A percentile compares a stretch with the other conserved stretches of the same genome.
Evolutionary conservation across 257 asterid species (phyloP).

Genomic region (Solanum neorickii): DNA sequence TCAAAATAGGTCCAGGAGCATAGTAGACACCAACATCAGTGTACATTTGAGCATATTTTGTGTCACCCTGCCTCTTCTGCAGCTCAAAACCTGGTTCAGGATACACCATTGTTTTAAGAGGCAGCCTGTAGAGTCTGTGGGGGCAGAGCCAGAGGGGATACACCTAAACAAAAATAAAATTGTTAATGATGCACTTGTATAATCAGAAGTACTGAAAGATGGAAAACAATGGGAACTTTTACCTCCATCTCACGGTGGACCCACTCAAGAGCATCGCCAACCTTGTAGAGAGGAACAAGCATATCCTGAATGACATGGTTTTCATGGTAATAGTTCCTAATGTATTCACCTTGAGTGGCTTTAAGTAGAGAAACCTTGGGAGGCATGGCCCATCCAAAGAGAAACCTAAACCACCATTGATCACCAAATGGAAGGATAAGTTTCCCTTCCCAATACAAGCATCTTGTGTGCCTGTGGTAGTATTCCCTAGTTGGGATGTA

Average conservation of each 20-base stretch:
- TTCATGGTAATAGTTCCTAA: constrained; percentile 85
- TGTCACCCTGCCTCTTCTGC: constrained; percentile 78
- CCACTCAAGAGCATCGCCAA: constrained; percentile 83
- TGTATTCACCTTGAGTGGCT: constrained; percentile 92
- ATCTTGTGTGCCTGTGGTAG: constrained; percentile 90
- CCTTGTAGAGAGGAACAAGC: constrained; percentile 92
- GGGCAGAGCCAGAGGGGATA: constrained; percentile 99
- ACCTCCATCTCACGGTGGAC: constrained; percentile 39
- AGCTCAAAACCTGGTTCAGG: constrained; percentile 96
- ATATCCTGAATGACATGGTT: constrained; percentile 96
- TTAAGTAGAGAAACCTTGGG: constrained; percentile 95
- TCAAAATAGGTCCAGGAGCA: constrained; percentile 82
- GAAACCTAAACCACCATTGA: constrained; percentile 91
- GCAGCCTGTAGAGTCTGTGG: constrained; percentile 74
- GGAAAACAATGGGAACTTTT: not conserved
- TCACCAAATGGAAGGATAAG: constrained; percentile 91
- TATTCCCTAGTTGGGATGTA: constrained; percentile 23
- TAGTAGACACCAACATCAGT: constrained; percentile 93
- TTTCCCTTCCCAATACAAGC: constrained; percentile 97
- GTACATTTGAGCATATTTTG: constrained; percentile 81
- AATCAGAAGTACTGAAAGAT: not conserved
- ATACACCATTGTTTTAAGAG: constrained; percentile 71
- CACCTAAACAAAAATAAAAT: constrained; percentile 29
- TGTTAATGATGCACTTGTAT: not conserved
- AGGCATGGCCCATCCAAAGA: constrained; percentile 88